Percentiles rank a stretch among this genome's conserved stretches.
These are phyloP conservation scores for Herpetospermum pedunculosum DNA, from an alignment of 306 rosid species.

Conservation along the genomic window DNA sequence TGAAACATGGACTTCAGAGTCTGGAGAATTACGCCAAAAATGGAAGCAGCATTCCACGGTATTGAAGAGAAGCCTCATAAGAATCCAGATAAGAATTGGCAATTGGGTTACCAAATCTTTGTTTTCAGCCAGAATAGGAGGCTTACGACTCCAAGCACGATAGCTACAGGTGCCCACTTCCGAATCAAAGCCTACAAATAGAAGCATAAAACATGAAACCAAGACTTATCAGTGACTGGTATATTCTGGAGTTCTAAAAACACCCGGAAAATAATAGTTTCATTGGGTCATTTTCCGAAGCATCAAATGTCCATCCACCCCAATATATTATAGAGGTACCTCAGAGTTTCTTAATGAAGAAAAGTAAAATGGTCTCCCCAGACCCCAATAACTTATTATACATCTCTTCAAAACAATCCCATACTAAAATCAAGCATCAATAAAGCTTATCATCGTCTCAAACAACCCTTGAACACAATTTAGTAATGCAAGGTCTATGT, in stretches of 20 bases:
- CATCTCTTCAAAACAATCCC: background rate
- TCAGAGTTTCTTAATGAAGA: background rate
- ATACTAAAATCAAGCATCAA: background rate
- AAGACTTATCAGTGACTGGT: background rate
- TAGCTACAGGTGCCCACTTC: constrained; percentile 91
- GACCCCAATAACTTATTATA: background rate
- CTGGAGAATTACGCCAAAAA: background rate
- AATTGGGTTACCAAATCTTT: constrained; percentile 62
- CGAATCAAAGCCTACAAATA: constrained; percentile 66
- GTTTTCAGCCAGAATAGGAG: constrained; percentile 84
- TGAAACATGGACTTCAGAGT: background rate
- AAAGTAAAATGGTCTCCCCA: background rate
- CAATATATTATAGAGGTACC: background rate
- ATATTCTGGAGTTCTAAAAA: background rate
- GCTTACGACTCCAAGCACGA: constrained; percentile 88
- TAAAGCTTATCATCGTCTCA: background rate
- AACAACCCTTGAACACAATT: background rate
- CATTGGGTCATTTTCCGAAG: background rate
- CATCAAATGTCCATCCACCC: background rate
- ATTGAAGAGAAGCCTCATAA: constrained; percentile 14
- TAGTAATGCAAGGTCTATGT: background rate
- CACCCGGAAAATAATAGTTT: background rate
- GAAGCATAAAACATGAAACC: background rate
- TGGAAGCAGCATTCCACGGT: constrained; percentile 10
- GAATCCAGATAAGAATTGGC: background rate